Evolutionary conservation across 805 yeast genomes (phyloP), one percentile per base, ranked within the genome.

Genomic region (Blastobotrys chiropterorum): DNA sequence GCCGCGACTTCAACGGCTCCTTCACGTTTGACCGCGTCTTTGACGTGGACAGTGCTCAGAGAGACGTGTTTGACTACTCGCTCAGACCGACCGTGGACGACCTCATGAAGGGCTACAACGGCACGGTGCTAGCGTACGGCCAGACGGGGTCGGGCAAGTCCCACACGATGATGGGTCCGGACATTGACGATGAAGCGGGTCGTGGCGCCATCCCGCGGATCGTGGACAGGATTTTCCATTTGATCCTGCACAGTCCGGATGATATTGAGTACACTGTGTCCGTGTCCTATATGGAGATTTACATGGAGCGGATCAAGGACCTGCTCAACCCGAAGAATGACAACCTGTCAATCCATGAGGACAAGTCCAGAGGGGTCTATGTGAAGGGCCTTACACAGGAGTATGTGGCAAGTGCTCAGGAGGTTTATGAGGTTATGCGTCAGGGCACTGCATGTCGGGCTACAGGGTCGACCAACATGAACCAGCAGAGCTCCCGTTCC

Each of bases 111-210:
- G 97, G 97, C 0, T 83, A 82, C 62, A 86, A 86, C 63, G 87
- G 90, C 17, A 80, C 92, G 0, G 80, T 87, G 0, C 67, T 86
- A 38, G 86, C 90, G 0, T 87, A 85, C 66, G 95, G 95, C 7
- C 92, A 84, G 60, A 81, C 87, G 0, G 87, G 89, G 0, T 75
- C 89, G 0, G 94, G 94, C 4, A 86, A 86, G 65, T 78, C 90
- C 0, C 79, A 78, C 61, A 82, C 92, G 2, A 82, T 86, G 89
- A 78, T 84, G 77, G 94, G 94, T 1, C 61, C 73, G 0, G 65
- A 68, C n/a, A 56, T 59, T 17, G 66, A 59, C 40, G 68, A 65
- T 38, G 67, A 67, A n/a, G 69, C 71, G 15, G 66, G 66, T 3
- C 72, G 68, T 41, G 97, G 97, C 1, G 72, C 86, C 21, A 82